These are phyloP conservation scores for Lasiodiplodia sp. DNA, from an alignment of 2,329 filamentous ascomycete genomes.

Conservation along the genomic window DNA sequence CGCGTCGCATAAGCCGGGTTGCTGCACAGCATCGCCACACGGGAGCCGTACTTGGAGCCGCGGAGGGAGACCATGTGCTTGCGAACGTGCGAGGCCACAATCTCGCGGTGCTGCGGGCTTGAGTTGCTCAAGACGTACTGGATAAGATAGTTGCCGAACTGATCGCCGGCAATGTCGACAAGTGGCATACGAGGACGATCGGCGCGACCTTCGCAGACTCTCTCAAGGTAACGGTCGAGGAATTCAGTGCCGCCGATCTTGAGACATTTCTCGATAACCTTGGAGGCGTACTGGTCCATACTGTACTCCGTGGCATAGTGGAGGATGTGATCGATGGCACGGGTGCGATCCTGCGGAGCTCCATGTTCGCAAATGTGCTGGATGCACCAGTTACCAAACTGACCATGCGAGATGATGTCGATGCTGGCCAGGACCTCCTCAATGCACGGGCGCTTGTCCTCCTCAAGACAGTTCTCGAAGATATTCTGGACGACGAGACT, in stretches of 20 bases:
- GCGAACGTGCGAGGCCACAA: constrained; percentile 91
- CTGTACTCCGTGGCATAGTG: constrained; percentile 94
- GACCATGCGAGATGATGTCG: constrained; percentile 93
- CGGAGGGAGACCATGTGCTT: constrained; percentile 99
- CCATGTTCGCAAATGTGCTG: constrained; percentile 99
- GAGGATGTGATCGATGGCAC: constrained; percentile 94
- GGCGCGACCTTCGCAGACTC: constrained; percentile 87
- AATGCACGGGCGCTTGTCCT: constrained; percentile 98
- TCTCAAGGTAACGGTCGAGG: constrained; percentile 87
- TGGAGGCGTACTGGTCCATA: constrained; percentile 98
- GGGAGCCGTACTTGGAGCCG: constrained; percentile 97
- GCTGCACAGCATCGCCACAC: constrained; percentile 98
- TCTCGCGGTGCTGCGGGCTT: constrained; percentile 84
- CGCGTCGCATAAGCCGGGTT: constrained; percentile 90
- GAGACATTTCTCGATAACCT: constrained; percentile 98
- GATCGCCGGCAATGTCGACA: constrained; percentile 97
- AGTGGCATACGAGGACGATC: constrained; percentile 95
- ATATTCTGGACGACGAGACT: constrained; percentile 99
- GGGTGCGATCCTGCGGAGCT: constrained; percentile 85
- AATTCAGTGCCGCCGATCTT: constrained; percentile 95
- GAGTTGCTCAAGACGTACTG: constrained; percentile 96
- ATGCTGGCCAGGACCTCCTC: constrained; percentile 95
- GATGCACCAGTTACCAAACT: constrained; percentile 99
- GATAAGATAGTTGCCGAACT: constrained; percentile 98
- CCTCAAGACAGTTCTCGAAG: constrained; percentile 98